phyloP scores from a whole-genome alignment of 2,329 filamentous ascomycete genomes.

The Penicillium sclerotigenum region DNA sequence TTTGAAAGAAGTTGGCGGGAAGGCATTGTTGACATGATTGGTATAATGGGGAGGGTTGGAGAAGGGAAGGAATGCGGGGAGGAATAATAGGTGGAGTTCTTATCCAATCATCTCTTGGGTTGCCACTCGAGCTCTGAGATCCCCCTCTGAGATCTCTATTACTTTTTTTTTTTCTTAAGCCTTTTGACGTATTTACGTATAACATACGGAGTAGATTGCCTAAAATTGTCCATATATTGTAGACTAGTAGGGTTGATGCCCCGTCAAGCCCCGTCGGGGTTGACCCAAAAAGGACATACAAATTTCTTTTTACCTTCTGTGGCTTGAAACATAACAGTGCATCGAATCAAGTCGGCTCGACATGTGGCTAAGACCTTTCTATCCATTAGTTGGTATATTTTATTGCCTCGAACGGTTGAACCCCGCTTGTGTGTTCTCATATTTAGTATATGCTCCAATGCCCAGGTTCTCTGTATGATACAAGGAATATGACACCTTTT shows the following conservation, averaged over 20 bases:
- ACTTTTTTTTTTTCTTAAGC: not conserved
- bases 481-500: not conserved
- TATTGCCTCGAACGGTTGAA: not conserved
- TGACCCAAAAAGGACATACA: not conserved
- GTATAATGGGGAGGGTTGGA: not conserved
- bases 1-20: slow-evolving; percentile 20
- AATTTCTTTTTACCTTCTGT: not conserved
- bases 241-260: not conserved
- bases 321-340: not conserved
- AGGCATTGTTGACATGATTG: slow-evolving; percentile 8
- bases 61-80: not conserved
- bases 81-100: not conserved
- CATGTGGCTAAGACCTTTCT: not conserved
- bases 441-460: too few species aligned
- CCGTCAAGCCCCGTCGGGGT: not conserved
- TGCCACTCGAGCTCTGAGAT: not conserved
- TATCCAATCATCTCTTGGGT: not conserved
- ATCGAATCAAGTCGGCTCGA: not conserved
- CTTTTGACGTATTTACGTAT: not conserved
- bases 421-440: not conserved
- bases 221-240: too few species aligned
- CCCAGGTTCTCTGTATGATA: too few species aligned
- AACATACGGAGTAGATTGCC: not conserved
- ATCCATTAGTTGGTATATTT: not conserved
- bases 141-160: not conserved